phyloP scores from a whole-genome alignment of 768 basidiomycete species.

The Tricholoma flavovirens region DNA sequence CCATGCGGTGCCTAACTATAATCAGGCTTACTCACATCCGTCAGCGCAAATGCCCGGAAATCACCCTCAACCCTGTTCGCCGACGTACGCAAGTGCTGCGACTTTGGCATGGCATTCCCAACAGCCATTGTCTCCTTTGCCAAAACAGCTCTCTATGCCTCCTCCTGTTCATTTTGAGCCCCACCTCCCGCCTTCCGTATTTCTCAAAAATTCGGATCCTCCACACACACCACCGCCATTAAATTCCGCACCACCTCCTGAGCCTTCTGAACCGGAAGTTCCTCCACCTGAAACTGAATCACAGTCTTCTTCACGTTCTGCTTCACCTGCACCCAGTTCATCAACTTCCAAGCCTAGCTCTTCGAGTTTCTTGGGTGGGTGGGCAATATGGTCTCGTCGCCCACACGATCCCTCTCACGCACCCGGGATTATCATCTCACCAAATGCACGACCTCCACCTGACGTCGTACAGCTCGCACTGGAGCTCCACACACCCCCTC shows the following conservation, averaged over 20 bases:
- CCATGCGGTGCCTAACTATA: conserved; percentile 28
- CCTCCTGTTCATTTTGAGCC: conserved; percentile 17
- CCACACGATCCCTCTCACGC: conserved; percentile 59
- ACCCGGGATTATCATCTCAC: conserved; percentile 68
- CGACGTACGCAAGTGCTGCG: conserved; percentile 22
- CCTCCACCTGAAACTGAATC: not conserved
- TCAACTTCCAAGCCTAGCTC: conserved; percentile 1
- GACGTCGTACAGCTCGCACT: conserved; percentile 54
- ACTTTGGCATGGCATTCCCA: conserved; percentile 39
- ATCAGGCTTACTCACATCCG: conserved; percentile 22
- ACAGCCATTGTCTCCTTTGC: conserved; percentile 49
- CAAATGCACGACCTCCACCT: conserved; percentile 54
- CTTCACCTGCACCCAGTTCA: conserved; percentile 1
- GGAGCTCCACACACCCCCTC: conserved; percentile 45
- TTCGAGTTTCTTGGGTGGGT: conserved; percentile 24
- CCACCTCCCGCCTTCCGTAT: conserved; percentile 2
- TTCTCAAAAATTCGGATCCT: not conserved
- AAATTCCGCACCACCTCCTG: not conserved
- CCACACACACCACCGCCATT: not conserved
- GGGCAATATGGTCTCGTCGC: conserved; percentile 71
- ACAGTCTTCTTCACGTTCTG: not conserved
- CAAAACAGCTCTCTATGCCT: conserved; percentile 58
- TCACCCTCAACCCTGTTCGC: conserved; percentile 27
- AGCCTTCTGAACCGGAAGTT: conserved; percentile 1
- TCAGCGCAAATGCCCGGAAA: conserved; percentile 6